These are phyloP conservation scores for Dichomitus squalens DNA, from an alignment of 1,284 basidiomycete genomes.

Conservation along the genomic window DNA sequence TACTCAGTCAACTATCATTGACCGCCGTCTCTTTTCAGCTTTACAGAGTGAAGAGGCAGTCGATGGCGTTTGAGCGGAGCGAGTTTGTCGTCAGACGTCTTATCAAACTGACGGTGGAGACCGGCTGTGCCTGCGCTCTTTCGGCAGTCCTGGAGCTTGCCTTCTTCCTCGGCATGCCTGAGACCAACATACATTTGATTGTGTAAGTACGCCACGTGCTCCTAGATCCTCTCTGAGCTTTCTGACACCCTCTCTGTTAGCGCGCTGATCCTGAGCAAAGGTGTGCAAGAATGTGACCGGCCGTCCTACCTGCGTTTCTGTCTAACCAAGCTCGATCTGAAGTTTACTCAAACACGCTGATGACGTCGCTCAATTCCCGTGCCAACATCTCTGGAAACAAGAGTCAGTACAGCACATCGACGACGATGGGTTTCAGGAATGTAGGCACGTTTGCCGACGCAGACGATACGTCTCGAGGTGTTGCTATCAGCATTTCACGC, in stretches of 20 bases:
- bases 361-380: conserved; percentile 8
- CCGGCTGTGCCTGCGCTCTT: conserved; percentile 7
- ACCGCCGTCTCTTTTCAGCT: neutral
- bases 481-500: neutral
- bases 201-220: neutral
- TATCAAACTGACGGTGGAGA: conserved; percentile 7
- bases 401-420: neutral
- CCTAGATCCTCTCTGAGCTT: neutral
- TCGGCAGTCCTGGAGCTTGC: conserved; percentile 7
- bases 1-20: no score
- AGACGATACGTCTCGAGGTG: neutral
- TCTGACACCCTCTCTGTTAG: neutral
- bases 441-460: neutral
- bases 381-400: neutral
- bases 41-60: conserved; percentile 3
- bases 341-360: conserved; percentile 11
- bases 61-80: conserved; percentile 1
- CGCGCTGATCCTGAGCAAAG: conserved; percentile 8
- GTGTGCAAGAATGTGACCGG: neutral
- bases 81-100: conserved; percentile 4
- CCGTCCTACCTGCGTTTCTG: no score
- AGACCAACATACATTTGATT: conserved; percentile 8
- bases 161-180: conserved; percentile 5
- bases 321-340: neutral
- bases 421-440: neutral